These are phyloP conservation scores for Debaryomycetaceae sp. DNA, from an alignment of 1,139 yeast genomes.

Conservation along the genomic window DNA sequence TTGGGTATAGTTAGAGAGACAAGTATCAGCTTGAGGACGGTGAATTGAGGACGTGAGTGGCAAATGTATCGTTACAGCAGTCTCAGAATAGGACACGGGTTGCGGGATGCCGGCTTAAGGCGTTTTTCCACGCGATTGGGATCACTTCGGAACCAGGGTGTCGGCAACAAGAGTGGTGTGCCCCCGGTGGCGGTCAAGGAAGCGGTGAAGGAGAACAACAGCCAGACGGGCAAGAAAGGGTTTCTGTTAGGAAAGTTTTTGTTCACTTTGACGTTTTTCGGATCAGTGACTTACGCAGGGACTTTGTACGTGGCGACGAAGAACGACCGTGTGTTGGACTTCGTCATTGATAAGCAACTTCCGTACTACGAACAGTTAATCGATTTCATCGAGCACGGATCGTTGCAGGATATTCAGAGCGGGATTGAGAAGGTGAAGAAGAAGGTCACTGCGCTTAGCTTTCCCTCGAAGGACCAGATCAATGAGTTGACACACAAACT, in stretches of 20 bases:
- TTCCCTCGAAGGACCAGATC: slow-evolving; percentile 32
- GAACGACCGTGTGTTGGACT: slow-evolving; percentile 44
- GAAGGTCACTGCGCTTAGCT: slow-evolving; percentile 16
- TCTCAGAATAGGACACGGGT: not conserved
- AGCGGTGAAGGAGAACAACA: slow-evolving; percentile 1
- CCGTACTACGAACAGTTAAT: slow-evolving; percentile 45
- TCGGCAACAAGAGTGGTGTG: not conserved
- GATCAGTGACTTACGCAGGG: slow-evolving; percentile 35
- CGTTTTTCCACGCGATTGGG: not conserved
- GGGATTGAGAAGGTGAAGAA: slow-evolving; percentile 17
- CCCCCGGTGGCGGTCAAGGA: slow-evolving; percentile 2
- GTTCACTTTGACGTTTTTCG: slow-evolving; percentile 27
- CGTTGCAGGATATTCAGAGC: slow-evolving; percentile 29
- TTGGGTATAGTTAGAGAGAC: not conserved
- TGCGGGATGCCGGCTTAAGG: not conserved
- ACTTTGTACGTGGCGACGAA: slow-evolving; percentile 43
- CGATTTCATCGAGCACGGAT: slow-evolving; percentile 38
- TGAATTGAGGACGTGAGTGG: not conserved
- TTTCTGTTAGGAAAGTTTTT: slow-evolving; percentile 33
- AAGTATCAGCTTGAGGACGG: slow-evolving; percentile 3
- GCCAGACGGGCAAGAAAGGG: slow-evolving; percentile 19
- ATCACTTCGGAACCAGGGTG: not conserved
- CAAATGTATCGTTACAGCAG: not conserved
- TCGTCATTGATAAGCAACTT: slow-evolving; percentile 42
- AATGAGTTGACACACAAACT: slow-evolving; percentile 32